These are phyloP conservation scores for Eucalyptus camaldulensis DNA, from an alignment of 345 rosid species.

Conservation along the genomic window DNA sequence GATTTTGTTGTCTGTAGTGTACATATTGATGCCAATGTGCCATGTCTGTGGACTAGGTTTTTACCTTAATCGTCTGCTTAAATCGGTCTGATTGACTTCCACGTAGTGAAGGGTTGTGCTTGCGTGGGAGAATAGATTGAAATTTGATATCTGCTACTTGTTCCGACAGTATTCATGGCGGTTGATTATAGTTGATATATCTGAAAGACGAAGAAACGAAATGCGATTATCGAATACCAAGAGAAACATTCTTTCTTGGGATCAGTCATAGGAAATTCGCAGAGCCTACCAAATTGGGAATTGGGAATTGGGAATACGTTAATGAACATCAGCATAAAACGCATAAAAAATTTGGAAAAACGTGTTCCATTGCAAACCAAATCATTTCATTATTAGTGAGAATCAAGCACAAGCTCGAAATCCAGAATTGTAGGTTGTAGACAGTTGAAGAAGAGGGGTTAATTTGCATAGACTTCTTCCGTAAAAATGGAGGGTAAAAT, in stretches of 20 bases:
- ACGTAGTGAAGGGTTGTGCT: neutral
- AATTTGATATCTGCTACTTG: neutral
- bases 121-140: neutral
- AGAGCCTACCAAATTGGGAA: neutral
- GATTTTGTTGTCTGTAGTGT: neutral
- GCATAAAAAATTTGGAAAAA: neutral
- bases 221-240: too few species aligned
- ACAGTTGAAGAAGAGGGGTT: neutral
- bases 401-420: neutral
- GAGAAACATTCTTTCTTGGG: neutral
- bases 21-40: neutral
- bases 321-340: too few species aligned
- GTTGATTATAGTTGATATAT: neutral
- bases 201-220: neutral
- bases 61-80: neutral
- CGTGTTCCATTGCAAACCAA: neutral
- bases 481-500: neutral
- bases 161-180: neutral
- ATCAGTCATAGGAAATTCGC: neutral
- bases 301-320: neutral
- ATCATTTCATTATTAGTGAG: neutral
- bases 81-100: neutral
- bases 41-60: neutral
- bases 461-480: neutral
- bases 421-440: neutral